phyloP scores from a whole-genome alignment of 2,329 filamentous ascomycete genomes.

The Fusarium nisikadoi region DNA sequence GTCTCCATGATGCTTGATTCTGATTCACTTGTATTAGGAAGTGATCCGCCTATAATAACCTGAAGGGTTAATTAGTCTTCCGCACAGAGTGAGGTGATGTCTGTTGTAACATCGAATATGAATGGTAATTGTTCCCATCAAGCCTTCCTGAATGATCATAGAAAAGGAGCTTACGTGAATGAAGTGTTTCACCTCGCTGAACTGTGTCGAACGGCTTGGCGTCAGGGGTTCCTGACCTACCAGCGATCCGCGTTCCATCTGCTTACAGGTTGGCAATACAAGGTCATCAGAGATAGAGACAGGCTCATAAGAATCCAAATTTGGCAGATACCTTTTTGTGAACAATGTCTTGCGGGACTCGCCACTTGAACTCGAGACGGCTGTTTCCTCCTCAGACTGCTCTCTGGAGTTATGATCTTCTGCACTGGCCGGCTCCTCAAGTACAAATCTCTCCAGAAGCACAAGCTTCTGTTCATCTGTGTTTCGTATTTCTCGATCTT shows the following conservation, averaged over 20 bases:
- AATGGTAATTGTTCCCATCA: fast-evolving
- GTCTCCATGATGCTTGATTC: background rate
- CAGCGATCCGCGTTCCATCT: background rate
- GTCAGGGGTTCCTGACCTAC: background rate
- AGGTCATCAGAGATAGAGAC: background rate
- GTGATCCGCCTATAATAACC: background rate
- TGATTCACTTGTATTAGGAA: fast-evolving
- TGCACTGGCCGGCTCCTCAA: fast-evolving
- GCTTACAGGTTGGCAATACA: background rate
- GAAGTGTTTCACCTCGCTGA: background rate
- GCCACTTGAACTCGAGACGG: background rate
- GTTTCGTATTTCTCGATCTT: fast-evolving
- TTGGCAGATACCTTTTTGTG: fast-evolving
- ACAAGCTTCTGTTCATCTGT: background rate
- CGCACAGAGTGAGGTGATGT: background rate
- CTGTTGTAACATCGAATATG: too few relatives aligned
- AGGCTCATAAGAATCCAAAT: background rate
- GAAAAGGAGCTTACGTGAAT: background rate
- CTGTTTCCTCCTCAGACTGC: background rate
- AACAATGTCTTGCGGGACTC: background rate
- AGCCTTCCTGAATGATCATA: too few relatives aligned
- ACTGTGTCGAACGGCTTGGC: background rate
- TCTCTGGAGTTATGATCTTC: background rate
- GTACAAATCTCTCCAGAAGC: background rate
- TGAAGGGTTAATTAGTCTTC: background rate